Conservation (phyloP, 2,329 filamentous ascomycete species). For the Neocatenulostroma microsporum region DNA sequence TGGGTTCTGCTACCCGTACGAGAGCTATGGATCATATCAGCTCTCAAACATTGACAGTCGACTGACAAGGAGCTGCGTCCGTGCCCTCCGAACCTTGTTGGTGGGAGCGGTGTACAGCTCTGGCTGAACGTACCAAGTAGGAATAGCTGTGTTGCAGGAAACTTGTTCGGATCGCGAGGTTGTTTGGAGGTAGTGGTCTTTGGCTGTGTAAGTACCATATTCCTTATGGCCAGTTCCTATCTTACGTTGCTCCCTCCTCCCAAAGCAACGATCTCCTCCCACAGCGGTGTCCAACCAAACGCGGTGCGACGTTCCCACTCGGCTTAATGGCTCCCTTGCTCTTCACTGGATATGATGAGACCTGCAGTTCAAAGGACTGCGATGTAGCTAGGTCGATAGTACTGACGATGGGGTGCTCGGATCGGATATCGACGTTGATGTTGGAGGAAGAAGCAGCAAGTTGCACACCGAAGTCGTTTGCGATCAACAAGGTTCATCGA, state of each 20-base stretch:
- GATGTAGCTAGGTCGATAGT: not conserved
- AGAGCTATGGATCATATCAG: too few relatives aligned
- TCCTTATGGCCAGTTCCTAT: conserved; percentile 9
- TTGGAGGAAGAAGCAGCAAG: not conserved
- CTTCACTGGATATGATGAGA: too few relatives aligned
- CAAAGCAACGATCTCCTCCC: not conserved
- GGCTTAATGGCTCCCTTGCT: too few relatives aligned
- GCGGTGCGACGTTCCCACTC: too few relatives aligned
- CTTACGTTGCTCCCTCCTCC: conserved; percentile 15
- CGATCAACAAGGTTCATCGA: too few relatives aligned
- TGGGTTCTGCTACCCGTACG: conserved; percentile 85
- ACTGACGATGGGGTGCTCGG: not conserved
- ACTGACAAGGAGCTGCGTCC: too few relatives aligned
- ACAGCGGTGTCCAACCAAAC: not conserved
- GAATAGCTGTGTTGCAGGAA: conserved; percentile 74
- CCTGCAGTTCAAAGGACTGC: not conserved
- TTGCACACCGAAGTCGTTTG: too few relatives aligned
- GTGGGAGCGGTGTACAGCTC: too few relatives aligned
- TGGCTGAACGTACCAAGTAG: too few relatives aligned
- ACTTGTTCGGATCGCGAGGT: conserved; percentile 61
- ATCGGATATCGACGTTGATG: too few relatives aligned
- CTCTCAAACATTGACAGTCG: too few relatives aligned
- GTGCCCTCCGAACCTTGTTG: too few relatives aligned
- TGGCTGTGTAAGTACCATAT: conserved; percentile 52
- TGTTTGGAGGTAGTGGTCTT: conserved; percentile 38